Conservation (phyloP, 192 early-diverging fungal genomes). For the Coemansia sp. region DNA sequence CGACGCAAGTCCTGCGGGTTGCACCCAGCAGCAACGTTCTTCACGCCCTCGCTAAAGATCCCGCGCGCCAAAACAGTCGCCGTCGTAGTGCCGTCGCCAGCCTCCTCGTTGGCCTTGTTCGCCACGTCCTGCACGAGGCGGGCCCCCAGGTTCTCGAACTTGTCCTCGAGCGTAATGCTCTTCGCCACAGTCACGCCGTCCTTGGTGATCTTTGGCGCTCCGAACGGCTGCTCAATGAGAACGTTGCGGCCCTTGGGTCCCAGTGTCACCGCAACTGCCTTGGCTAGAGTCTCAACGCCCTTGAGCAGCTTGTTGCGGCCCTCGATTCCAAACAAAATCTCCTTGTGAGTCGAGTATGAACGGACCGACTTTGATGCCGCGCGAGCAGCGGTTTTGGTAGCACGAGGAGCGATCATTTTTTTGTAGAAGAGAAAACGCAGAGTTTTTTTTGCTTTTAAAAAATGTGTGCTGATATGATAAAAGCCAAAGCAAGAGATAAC, state of each 20-base stretch:
- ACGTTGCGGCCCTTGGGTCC: constrained; percentile 99
- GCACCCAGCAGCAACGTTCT: constrained; percentile 98
- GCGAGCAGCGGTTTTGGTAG: constrained; percentile 29
- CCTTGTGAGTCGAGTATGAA: constrained; percentile 90
- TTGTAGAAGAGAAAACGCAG: neutral
- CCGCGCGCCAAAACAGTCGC: constrained; percentile 97
- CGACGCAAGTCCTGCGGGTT: constrained; percentile 98
- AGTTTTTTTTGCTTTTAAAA: neutral
- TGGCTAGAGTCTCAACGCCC: constrained; percentile 96
- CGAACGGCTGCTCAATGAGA: constrained; percentile 97
- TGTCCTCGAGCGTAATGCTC: constrained; percentile 94
- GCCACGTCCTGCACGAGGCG: constrained; percentile 98
- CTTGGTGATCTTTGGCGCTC: constrained; percentile 99
- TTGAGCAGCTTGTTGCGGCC: constrained; percentile 87
- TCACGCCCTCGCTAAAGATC: constrained; percentile 98
- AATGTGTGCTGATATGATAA: neutral
- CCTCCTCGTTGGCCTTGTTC: constrained; percentile 99
- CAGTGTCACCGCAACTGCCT: constrained; percentile 98
- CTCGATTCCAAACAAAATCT: constrained; percentile 94
- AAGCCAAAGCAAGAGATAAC: neutral
- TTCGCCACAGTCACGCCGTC: constrained; percentile 99
- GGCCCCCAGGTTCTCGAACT: constrained; percentile 99
- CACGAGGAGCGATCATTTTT: constrained; percentile 46
- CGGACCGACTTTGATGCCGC: constrained; percentile 35
- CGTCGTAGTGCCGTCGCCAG: constrained; percentile 99